Evolutionary conservation across 2,329 filamentous ascomycete genomes (phyloP).

Genomic region (Aspergillus sp.): DNA sequence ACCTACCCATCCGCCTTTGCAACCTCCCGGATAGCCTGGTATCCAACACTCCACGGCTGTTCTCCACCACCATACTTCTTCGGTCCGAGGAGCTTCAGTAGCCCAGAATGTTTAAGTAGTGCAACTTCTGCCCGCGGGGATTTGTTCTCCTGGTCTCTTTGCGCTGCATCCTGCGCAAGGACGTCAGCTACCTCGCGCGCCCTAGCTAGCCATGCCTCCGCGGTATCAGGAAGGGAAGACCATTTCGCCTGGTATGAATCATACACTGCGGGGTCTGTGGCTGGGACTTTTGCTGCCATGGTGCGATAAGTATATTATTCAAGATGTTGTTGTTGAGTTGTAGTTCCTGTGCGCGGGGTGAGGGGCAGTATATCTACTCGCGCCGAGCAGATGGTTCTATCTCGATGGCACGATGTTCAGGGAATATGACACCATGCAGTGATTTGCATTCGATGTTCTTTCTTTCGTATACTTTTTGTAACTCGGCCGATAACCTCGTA

Average conservation of each 20-base stretch:
- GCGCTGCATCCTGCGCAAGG: constrained; percentile 49
- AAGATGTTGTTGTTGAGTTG: no score
- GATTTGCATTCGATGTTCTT: no score
- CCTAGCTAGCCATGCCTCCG: constrained; percentile 48
- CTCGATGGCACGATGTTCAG: no score
- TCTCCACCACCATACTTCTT: constrained; percentile 54
- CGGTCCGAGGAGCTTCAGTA: constrained; percentile 53
- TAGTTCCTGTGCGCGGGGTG: no score
- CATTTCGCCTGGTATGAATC: constrained; percentile 40
- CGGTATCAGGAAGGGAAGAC: constrained; percentile 37
- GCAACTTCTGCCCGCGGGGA: constrained; percentile 52
- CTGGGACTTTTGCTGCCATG: background rate
- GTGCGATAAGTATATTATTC: background rate
- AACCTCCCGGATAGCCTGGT: constrained; percentile 61
- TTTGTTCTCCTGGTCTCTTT: constrained; percentile 53
- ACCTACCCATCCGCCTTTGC: constrained; percentile 61
- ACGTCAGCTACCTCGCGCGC: constrained; percentile 52
- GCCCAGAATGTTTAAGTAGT: constrained; percentile 52
- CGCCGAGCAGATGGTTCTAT: no score
- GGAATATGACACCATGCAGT: no score
- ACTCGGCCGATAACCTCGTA: no score
- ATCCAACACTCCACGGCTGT: constrained; percentile 56
- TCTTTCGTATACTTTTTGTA: no score
- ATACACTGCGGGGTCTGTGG: constrained; percentile 43
- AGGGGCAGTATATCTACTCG: no score